Conservation (phyloP, 345 rosid genomes). For the Acer yangbiense region DNA sequence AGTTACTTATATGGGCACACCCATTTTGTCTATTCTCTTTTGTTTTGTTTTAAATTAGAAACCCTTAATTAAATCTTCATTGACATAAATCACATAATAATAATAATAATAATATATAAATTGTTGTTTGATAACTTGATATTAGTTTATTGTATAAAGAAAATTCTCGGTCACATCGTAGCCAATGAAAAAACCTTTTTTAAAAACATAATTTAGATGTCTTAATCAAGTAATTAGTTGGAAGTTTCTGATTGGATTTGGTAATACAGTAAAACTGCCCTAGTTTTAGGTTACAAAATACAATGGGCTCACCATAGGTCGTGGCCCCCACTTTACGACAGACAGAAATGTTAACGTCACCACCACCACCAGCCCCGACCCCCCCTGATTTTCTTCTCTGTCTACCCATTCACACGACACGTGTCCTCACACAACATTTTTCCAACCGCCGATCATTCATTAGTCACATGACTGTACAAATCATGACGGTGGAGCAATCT, state of each 20-base stretch:
- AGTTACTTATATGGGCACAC: not conserved
- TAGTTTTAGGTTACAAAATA: conserved; percentile 16
- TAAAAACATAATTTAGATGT: no score
- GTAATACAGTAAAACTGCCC: not conserved
- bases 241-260: not conserved
- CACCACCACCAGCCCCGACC: no score
- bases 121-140: no score
- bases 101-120: no score
- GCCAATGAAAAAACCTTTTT: no score
- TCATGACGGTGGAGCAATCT: conserved; percentile 26
- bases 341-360: not conserved
- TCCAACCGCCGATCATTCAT: not conserved
- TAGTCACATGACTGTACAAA: not conserved
- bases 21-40: not conserved
- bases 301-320: conserved; percentile 25
- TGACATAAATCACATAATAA: no score
- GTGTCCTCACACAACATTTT: not conserved
- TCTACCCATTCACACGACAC: not conserved
- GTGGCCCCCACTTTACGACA: not conserved
- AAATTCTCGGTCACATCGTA: no score
- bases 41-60: not conserved
- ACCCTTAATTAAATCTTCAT: no score
- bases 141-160: no score
- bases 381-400: not conserved
- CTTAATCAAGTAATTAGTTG: not conserved